A percentile compares a stretch with the other conserved stretches of the same genome.
Conservation (phyloP, 2,329 filamentous ascomycete species). For the Pseudogymnoascus sp. region DNA sequence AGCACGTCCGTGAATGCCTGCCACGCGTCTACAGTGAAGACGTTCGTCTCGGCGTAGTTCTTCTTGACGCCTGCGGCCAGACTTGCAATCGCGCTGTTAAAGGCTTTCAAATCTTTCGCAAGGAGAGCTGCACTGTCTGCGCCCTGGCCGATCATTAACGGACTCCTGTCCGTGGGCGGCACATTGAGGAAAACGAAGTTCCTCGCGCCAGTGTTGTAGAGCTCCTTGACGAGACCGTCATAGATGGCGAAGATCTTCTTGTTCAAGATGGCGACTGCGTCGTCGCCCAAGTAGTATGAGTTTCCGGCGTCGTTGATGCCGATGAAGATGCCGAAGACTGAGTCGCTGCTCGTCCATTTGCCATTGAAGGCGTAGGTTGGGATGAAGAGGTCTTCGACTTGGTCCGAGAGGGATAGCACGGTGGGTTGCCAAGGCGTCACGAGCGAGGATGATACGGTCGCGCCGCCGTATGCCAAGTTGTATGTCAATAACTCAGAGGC, state of each 20-base stretch:
- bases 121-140: slow-evolving; percentile 28
- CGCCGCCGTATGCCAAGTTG: slow-evolving; percentile 43
- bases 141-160: slow-evolving; percentile 38
- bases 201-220: slow-evolving; percentile 47
- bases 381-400: slow-evolving; percentile 36
- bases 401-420: slow-evolving; percentile 32
- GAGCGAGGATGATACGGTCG: slow-evolving; percentile 33
- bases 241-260: slow-evolving; percentile 38
- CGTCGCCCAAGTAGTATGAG: slow-evolving; percentile 32
- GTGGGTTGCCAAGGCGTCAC: slow-evolving; percentile 31
- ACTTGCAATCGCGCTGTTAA: slow-evolving; percentile 40
- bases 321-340: slow-evolving; percentile 44
- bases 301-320: slow-evolving; percentile 51
- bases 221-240: slow-evolving; percentile 33
- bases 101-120: slow-evolving; percentile 41
- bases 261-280: slow-evolving; percentile 30
- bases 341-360: slow-evolving; percentile 31
- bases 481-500: slow-evolving; percentile 39
- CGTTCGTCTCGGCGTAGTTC: slow-evolving; percentile 35
- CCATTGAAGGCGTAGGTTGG: slow-evolving; percentile 31
- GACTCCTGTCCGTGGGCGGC: slow-evolving; percentile 49
- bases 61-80: slow-evolving; percentile 33
- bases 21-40: slow-evolving; percentile 48
- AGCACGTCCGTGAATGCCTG: slow-evolving; percentile 45
- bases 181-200: slow-evolving; percentile 55